Base-by-base conservation (phyloP, 2,329 filamentous ascomycete genomes). In the Clathrospora elynae region DNA sequence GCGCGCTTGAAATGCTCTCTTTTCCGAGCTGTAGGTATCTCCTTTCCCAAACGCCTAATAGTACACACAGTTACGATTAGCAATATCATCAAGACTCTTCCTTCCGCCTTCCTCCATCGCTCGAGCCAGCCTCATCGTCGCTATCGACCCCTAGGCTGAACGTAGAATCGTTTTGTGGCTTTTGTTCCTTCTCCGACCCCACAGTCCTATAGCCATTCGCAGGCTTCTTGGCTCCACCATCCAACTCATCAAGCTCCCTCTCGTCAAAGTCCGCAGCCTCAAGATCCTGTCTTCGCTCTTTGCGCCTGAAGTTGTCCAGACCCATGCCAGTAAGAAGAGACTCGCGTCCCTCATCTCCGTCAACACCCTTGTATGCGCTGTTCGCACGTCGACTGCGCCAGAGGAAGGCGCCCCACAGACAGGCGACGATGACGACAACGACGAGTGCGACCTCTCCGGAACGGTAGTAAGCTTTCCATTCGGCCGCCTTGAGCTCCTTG, bases 391-490 rank as follows among this genome's bases (percentile, higher is more conserved):
- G 66, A 38, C 76, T 73, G 28, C 82, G 76, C 76, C 79, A 83
- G 51, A 85, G 75, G 56, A 83, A 81, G 62, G 84, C 87, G n/a
- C 85, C 88, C 85, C 89, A 95, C 9, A 81, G 74, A 4, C 73
- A 75, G 1, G 87, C 88, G 1, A 84, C 85, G 46, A 93, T 81
- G 36, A 86, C 76, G 12, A 96, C 88, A 34, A 96, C 82, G 11
- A 91, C 83, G 2, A 96, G 79, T 2, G 90, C 90, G 5, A 91
- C 82, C 71, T 95, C 89, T 35, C 91, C 90, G 2, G 88, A 93
- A 59, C 88, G 86, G 65, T 86, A 87, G 71, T 96, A 96, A 0
- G 91, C 91, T 36, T 85, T 82, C 88, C 90, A 95, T 61, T 91
- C 88, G 12, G 90, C 90, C 18, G 89, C 82, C 57, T 91, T 83